These are phyloP conservation scores for Papiliotrema laurentii DNA, from an alignment of 1,284 basidiomycete genomes.

Conservation along the genomic window DNA sequence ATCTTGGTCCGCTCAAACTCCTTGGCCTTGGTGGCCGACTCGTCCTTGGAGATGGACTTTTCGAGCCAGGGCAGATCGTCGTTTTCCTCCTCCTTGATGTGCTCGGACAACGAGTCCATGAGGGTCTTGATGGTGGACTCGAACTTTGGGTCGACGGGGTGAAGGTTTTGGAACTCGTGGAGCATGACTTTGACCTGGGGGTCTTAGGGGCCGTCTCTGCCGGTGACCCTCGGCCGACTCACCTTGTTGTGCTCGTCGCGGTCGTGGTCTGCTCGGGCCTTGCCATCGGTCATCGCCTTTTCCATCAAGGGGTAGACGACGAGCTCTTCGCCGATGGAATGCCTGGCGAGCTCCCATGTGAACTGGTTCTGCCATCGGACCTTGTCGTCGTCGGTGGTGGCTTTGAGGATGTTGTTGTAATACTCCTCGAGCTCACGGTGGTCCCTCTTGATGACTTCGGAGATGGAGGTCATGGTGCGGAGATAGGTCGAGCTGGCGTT, in stretches of 20 bases:
- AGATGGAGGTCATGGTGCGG: constrained; percentile 13
- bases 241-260: constrained; percentile 54
- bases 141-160: constrained; percentile 51
- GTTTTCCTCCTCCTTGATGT: constrained; percentile 20
- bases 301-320: constrained; percentile 63
- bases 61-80: constrained; percentile 20
- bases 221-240: no score
- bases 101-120: constrained; percentile 50
- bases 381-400: constrained; percentile 26
- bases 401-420: constrained; percentile 41
- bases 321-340: constrained; percentile 61
- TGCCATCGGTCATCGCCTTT: constrained; percentile 55
- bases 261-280: constrained; percentile 57
- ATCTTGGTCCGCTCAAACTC: constrained; percentile 60
- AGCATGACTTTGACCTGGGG: constrained; percentile 17
- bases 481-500: no score
- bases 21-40: constrained; percentile 48
- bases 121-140: constrained; percentile 49
- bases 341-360: constrained; percentile 22
- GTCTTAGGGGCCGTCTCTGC: not conserved
- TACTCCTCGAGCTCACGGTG: constrained; percentile 50
- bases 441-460: constrained; percentile 21
- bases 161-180: constrained; percentile 33
- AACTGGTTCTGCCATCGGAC: constrained; percentile 55
- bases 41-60: constrained; percentile 4